Evolutionary conservation across 176 grass and related monocot species (phyloP).

Genomic region (Oryza punctata): DNA sequence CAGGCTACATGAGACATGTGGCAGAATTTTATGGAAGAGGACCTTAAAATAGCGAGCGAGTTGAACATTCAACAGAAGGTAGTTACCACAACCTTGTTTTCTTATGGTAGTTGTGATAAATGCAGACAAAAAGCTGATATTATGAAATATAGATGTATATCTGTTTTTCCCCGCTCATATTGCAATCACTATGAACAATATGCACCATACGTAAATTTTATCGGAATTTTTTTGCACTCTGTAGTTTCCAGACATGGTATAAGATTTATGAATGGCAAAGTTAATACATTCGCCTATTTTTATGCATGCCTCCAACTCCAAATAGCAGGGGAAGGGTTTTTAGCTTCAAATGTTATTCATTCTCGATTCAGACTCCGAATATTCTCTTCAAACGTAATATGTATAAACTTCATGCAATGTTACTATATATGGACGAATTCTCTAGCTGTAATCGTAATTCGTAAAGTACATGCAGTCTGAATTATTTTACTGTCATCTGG

Average conservation of each 20-base stretch:
- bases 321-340: neutral
- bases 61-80: conserved; percentile 66
- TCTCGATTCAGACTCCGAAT: neutral
- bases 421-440: neutral
- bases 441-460: neutral
- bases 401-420: neutral
- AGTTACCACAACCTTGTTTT: conserved; percentile 47
- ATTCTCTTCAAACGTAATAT: neutral
- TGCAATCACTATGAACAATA: neutral
- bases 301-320: neutral
- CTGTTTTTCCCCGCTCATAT: neutral
- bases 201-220: conserved; percentile 4
- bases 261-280: neutral
- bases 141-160: conserved; percentile 12
- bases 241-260: neutral
- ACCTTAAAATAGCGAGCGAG: conserved; percentile 50
- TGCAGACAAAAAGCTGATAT: conserved; percentile 15
- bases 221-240: neutral
- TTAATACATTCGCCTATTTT: neutral
- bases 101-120: conserved; percentile 24
- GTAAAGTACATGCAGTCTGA: neutral
- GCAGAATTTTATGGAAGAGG: too few species aligned
- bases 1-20: neutral
- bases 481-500: neutral
- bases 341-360: neutral